phyloP scores from a whole-genome alignment of 2,329 filamentous ascomycete genomes.

The Exophiala phaeomuriformis region DNA sequence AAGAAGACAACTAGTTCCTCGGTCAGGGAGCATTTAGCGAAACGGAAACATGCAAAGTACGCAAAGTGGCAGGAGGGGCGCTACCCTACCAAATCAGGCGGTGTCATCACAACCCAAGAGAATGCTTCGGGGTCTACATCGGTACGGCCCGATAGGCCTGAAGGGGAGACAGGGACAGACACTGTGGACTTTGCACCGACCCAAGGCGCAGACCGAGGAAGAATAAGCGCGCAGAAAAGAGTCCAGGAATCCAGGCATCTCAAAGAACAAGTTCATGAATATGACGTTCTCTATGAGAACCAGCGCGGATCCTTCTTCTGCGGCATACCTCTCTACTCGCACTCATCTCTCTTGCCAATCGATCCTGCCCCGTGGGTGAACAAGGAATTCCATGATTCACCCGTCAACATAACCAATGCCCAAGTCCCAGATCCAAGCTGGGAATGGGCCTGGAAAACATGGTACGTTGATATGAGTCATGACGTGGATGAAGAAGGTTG shows the following conservation, averaged over 20 bases:
- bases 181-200: conserved; percentile 17
- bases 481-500: conserved; percentile 85
- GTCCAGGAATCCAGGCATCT: conserved; percentile 22
- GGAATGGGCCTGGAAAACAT: conserved; percentile 74
- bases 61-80: conserved; percentile 49
- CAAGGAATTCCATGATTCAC: conserved; percentile 47
- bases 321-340: conserved; percentile 82
- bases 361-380: conserved; percentile 88
- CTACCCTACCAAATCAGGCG: conserved; percentile 30
- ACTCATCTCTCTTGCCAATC: conserved; percentile 72
- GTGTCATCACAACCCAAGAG: conserved; percentile 2
- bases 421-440: conserved; percentile 92
- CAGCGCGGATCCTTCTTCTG: conserved; percentile 86
- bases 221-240: conserved; percentile 12
- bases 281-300: conserved; percentile 93
- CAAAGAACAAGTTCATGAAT: conserved; percentile 38
- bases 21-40: conserved; percentile 35
- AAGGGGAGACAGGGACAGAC: conserved; percentile 2
- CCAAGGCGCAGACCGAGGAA: conserved; percentile 1
- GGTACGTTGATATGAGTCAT: conserved; percentile 71
- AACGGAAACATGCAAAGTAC: conserved; percentile 44
- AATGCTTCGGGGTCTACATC: conserved; percentile 1
- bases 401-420: conserved; percentile 71
- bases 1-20: conserved; percentile 32
- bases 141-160: neutral